A percentile compares a stretch with the other conserved stretches of the same genome.
These are phyloP conservation scores for Candida hungchunana DNA, from an alignment of 805 yeast genomes.

Conservation along the genomic window DNA sequence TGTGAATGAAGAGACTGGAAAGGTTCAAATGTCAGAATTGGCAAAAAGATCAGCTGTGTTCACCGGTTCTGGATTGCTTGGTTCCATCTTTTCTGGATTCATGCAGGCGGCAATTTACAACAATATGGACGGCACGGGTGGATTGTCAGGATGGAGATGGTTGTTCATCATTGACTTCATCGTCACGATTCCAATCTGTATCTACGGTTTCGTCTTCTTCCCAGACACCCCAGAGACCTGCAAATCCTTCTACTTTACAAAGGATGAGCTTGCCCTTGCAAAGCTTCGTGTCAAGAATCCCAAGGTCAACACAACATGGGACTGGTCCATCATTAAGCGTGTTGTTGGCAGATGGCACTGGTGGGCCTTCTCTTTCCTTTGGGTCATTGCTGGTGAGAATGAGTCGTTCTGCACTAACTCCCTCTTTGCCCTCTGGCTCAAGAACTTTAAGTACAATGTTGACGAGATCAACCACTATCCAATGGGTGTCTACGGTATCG, in stretches of 20 bases:
- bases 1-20: constrained; percentile 24
- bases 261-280: constrained; percentile 41
- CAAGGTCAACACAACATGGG: constrained; percentile 33
- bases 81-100: constrained; percentile 50
- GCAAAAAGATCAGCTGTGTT: constrained; percentile 51
- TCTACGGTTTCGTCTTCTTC: constrained; percentile 53
- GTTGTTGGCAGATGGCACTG: constrained; percentile 53
- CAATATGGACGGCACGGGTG: constrained; percentile 37
- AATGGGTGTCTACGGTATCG: constrained; percentile 51
- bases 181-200: constrained; percentile 51
- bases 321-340: constrained; percentile 35
- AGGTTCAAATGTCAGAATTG: constrained; percentile 34
- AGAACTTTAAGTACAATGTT: constrained; percentile 35
- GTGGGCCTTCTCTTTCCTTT: constrained; percentile 49
- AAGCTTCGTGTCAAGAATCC: constrained; percentile 38
- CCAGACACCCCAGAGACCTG: constrained; percentile 56
- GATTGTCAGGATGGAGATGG: constrained; percentile 62
- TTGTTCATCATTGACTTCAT: constrained; percentile 57
- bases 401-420: constrained; percentile 44
- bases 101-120: constrained; percentile 50
- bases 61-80: constrained; percentile 50
- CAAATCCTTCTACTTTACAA: constrained; percentile 34
- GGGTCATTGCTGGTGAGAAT: constrained; percentile 50
- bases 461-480: constrained; percentile 48
- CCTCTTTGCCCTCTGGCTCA: constrained; percentile 46